A percentile compares a stretch with the other conserved stretches of the same genome.
Conservation (phyloP, 805 yeast species). For the Schwanniomyces occidentalis region DNA sequence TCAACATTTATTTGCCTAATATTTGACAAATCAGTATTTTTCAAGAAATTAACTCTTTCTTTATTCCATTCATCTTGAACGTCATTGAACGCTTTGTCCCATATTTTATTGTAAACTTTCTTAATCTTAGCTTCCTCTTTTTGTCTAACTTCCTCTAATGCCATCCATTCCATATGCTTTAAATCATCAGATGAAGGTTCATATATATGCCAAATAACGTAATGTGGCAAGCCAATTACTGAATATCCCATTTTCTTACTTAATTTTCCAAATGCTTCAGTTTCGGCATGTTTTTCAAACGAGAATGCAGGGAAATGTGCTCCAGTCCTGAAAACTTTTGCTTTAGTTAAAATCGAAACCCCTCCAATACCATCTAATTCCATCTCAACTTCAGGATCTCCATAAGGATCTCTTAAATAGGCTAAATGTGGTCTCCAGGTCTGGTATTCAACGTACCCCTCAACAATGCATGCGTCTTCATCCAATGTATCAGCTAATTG, state of each 20-base stretch:
- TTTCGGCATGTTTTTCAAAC: constrained; percentile 94
- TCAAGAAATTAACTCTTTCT: constrained; percentile 70
- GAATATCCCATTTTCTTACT: constrained; percentile 82
- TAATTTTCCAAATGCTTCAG: constrained; percentile 94
- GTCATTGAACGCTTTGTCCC: constrained; percentile 78
- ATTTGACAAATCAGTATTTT: constrained; percentile 67
- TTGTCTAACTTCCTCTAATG: constrained; percentile 69
- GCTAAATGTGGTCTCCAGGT: constrained; percentile 99
- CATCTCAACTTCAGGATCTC: constrained; percentile 92
- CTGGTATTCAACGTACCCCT: constrained; percentile 95
- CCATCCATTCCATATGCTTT: constrained; percentile 83
- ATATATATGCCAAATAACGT: constrained; percentile 94
- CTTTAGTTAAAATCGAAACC: constrained; percentile 87
- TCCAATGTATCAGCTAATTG: constrained; percentile 74
- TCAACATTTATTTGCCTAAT: constrained; percentile 56
- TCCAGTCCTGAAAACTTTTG: constrained; percentile 81
- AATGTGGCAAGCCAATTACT: constrained; percentile 90
- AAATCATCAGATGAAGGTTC: constrained; percentile 94
- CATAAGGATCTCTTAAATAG: constrained; percentile 90
- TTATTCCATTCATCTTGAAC: constrained; percentile 69
- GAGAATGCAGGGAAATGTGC: constrained; percentile 97
- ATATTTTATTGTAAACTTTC: constrained; percentile 66
- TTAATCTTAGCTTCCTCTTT: constrained; percentile 62
- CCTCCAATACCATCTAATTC: constrained; percentile 97
- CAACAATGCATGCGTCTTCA: constrained; percentile 96